A percentile compares a stretch with the other conserved stretches of the same genome.
Conservation (phyloP, 805 yeast genomes). For the Schizosaccharomyces octosporus region DNA sequence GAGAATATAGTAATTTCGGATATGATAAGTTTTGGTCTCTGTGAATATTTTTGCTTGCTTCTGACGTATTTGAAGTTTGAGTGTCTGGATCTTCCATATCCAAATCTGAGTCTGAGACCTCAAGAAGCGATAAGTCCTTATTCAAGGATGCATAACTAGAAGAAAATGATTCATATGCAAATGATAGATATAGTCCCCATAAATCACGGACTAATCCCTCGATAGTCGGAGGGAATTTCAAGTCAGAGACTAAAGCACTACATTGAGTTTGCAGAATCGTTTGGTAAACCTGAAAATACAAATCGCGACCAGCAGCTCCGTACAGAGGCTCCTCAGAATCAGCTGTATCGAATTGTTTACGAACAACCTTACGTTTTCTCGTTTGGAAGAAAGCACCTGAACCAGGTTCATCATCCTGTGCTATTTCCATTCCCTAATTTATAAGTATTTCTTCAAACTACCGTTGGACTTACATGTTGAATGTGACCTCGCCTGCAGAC, state of each 20-base stretch:
- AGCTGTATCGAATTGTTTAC: slow-evolving; percentile 4
- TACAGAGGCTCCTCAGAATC: slow-evolving; percentile 12
- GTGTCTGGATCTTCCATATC: not conserved
- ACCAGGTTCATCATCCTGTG: slow-evolving; percentile 16
- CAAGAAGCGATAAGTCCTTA: not conserved
- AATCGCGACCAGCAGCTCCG: slow-evolving; percentile 23
- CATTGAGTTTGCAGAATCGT: slow-evolving; percentile 25
- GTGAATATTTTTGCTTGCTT: not conserved
- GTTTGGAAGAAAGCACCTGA: not conserved
- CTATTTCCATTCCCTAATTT: slow-evolving; percentile 16
- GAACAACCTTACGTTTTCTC: not conserved
- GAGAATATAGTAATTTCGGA: not conserved
- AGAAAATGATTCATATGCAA: not conserved
- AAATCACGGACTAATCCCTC: slow-evolving; percentile 8
- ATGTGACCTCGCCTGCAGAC: slow-evolving; percentile 83
- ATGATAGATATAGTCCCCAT: slow-evolving; percentile 7
- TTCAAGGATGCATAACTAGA: not conserved
- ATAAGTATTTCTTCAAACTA: not conserved
- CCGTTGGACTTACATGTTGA: slow-evolving; percentile 33
- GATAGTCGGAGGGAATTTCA: slow-evolving; percentile 8
- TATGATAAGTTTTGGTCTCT: not conserved
- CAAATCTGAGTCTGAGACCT: not conserved
- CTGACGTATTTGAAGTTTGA: not conserved
- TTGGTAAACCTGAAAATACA: slow-evolving; percentile 26
- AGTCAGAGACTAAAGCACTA: slow-evolving; percentile 15